These are phyloP conservation scores for Anisodus acutangulus DNA, from an alignment of 257 asterid species.

Conservation along the genomic window DNA sequence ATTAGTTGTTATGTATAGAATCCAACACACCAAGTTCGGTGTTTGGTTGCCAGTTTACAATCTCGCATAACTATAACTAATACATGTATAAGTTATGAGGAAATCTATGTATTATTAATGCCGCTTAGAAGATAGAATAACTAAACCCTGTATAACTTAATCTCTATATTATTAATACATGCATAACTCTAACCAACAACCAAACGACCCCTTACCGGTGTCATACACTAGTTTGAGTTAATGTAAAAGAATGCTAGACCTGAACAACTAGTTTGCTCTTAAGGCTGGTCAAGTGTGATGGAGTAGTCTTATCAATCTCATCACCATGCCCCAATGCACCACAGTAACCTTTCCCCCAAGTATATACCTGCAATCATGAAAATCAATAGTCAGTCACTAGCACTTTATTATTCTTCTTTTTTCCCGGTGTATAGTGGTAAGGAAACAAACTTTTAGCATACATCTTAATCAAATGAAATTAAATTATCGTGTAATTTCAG, in stretches of 20 bases:
- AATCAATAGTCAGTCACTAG: not conserved
- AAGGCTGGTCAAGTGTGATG: constrained; percentile 57
- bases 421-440: too few species aligned
- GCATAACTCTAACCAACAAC: too few species aligned
- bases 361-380: constrained; percentile 58
- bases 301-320: constrained; percentile 78
- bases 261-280: constrained; percentile 67
- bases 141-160: too few species aligned
- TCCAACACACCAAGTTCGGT: too few species aligned
- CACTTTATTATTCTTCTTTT: too few species aligned
- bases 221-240: not conserved
- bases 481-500: not conserved
- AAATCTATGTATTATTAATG: too few species aligned
- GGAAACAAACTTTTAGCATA: not conserved
- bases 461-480: not conserved
- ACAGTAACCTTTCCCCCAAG: constrained; percentile 95
- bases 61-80: too few species aligned
- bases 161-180: too few species aligned
- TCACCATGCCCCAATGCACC: constrained; percentile 91
- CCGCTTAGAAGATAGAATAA: too few species aligned
- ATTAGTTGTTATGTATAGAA: too few species aligned
- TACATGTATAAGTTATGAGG: too few species aligned
- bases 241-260: constrained; percentile 47
- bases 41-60: too few species aligned
- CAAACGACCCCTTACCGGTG: not conserved